phyloP scores from a whole-genome alignment of 192 early-diverging fungal species.

The Backusella circina region DNA sequence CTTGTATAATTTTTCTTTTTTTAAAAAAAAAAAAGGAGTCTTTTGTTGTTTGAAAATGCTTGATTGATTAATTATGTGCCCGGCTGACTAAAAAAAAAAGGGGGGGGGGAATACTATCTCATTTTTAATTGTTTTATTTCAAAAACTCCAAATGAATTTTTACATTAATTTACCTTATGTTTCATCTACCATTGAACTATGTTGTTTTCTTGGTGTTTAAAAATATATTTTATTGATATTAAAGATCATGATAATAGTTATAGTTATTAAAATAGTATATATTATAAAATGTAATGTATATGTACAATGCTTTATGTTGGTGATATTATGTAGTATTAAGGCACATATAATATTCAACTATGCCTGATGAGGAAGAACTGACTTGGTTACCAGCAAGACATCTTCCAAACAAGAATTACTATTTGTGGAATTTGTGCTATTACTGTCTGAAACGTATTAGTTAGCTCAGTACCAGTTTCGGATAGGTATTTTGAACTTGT shows the following conservation, averaged over 20 bases:
- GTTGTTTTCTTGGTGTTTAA: background rate
- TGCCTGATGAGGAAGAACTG: background rate
- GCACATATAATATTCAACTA: background rate
- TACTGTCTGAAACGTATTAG: background rate
- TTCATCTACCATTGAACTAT: background rate
- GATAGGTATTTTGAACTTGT: slow-evolving; percentile 58
- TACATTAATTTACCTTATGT: background rate
- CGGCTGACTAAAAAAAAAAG: background rate
- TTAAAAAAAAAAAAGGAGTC: background rate
- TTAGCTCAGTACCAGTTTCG: slow-evolving; percentile 32
- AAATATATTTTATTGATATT: background rate
- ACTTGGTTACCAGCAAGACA: background rate
- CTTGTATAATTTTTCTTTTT: background rate
- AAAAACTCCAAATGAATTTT: background rate
- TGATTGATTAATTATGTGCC: background rate
- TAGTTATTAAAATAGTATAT: background rate
- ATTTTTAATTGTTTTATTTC: background rate
- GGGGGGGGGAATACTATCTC: background rate
- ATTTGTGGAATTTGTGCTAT: background rate
- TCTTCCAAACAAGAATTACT: background rate
- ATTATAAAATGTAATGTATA: background rate
- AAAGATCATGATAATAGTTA: background rate
- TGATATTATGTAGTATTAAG: background rate
- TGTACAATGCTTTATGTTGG: background rate
- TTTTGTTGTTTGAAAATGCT: background rate